A percentile compares a stretch with the other conserved stretches of the same genome.
phyloP scores from a whole-genome alignment of 176 grass and related monocot genomes.

The Oryza rufipogon region DNA sequence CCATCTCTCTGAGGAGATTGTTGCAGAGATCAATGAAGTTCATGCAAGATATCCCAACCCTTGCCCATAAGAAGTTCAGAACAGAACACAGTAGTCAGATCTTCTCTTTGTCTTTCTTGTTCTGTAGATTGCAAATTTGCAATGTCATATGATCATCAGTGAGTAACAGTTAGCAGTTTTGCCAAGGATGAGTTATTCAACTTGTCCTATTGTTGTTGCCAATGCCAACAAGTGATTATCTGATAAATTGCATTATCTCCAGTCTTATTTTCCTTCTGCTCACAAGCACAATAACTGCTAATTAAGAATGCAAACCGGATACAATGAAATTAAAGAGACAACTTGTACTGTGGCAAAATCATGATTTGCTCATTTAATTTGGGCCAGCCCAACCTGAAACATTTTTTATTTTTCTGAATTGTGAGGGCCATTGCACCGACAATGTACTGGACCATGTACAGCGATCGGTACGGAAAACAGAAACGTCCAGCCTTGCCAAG shows the following conservation, averaged over 20 bases:
- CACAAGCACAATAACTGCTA: neutral
- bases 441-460: neutral
- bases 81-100: neutral
- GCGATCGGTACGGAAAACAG: neutral
- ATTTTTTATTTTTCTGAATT: neutral
- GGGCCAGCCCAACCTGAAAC: neutral
- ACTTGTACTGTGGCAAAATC: neutral
- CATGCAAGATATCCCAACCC: conserved; percentile 69
- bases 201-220: neutral
- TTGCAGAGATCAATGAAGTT: conserved; percentile 69
- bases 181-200: neutral
- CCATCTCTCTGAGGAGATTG: conserved; percentile 50
- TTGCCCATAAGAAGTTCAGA: conserved; percentile 54
- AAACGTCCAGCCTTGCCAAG: neutral
- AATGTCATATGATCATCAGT: neutral
- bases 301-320: neutral
- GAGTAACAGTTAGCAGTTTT: conserved; percentile 2
- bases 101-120: neutral
- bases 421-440: neutral
- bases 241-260: neutral
- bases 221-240: neutral
- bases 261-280: neutral
- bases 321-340: neutral
- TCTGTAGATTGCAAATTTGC: neutral
- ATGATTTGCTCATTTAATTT: neutral